A percentile compares a stretch with the other conserved stretches of the same genome.
Evolutionary conservation across 352 stramenopile genomes (phyloP).

Genomic region (Pythium brassicae): DNA sequence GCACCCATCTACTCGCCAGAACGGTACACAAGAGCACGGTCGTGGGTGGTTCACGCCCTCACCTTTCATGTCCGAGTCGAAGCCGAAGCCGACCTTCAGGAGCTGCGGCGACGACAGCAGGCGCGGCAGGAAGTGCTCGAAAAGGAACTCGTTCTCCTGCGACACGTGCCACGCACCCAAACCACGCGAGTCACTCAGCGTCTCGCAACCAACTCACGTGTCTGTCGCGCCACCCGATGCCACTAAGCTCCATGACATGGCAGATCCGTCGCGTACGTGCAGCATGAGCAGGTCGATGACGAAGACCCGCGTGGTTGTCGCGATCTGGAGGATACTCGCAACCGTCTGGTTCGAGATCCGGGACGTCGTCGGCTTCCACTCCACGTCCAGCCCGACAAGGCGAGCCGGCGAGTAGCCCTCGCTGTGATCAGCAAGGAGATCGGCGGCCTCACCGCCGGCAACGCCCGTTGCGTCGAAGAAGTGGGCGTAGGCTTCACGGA

Average conservation of each 20-base stretch:
- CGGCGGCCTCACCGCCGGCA: too few species aligned
- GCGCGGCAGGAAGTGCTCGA: conserved; percentile 34
- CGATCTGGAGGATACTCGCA: conserved; percentile 65
- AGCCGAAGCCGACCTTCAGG: conserved; percentile 66
- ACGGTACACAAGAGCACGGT: too few species aligned
- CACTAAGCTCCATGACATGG: neutral
- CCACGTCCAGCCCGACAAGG: conserved; percentile 56
- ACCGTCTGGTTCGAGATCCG: conserved; percentile 24
- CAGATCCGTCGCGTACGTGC: conserved; percentile 30
- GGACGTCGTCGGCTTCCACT: conserved; percentile 48
- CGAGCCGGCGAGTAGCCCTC: neutral
- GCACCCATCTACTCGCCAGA: too few species aligned
- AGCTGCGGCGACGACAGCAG: conserved; percentile 30
- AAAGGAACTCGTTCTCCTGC: conserved; percentile 39
- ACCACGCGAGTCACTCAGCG: neutral
- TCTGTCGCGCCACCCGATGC: neutral
- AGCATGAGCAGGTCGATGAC: conserved; percentile 54
- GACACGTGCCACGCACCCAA: too few species aligned
- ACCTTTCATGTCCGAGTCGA: conserved; percentile 70
- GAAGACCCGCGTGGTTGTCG: conserved; percentile 36
- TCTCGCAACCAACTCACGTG: neutral
- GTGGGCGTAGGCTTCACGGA: conserved; percentile 20
- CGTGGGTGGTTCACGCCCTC: neutral
- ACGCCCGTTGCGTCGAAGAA: conserved; percentile 16
- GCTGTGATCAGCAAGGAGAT: neutral